Conservation (phyloP, 2,329 filamentous ascomycete species). For the Colletotrichum tamarilloi region DNA sequence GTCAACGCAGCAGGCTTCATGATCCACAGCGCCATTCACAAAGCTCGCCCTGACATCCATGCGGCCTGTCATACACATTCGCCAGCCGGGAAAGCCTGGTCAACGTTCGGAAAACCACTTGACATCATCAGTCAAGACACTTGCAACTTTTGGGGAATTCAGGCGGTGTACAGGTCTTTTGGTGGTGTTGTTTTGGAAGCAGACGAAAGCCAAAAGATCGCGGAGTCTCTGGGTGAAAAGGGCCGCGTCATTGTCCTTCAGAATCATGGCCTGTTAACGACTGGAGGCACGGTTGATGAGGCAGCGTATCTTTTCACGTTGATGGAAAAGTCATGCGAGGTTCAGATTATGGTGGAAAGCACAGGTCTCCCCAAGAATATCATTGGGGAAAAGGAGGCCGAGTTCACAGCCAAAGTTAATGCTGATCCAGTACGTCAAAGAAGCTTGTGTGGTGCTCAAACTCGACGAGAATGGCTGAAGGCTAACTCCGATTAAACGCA, state of each 20-base stretch:
- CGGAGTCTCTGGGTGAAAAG: conserved; percentile 63
- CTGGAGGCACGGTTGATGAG: conserved; percentile 74
- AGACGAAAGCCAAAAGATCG: conserved; percentile 70
- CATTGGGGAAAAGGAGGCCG: conserved; percentile 52
- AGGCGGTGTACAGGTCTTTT: conserved; percentile 70
- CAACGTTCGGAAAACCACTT: conserved; percentile 64
- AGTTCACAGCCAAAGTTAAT: conserved; percentile 49
- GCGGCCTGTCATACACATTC: conserved; percentile 73
- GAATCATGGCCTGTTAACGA: conserved; percentile 74
- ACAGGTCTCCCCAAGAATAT: conserved; percentile 40
- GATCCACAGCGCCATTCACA: conserved; percentile 71
- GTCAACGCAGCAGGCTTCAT: conserved; percentile 73
- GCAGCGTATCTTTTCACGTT: conserved; percentile 71
- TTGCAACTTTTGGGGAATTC: conserved; percentile 66
- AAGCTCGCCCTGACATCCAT: conserved; percentile 67
- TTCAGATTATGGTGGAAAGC: conserved; percentile 47
- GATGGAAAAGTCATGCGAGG: conserved; percentile 44
- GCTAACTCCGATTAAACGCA: background rate
- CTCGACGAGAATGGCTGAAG: background rate
- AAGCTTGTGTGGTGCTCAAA: background rate
- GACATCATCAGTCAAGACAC: conserved; percentile 73
- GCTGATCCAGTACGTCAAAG: conserved; percentile 42
- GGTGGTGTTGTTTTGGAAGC: conserved; percentile 71
- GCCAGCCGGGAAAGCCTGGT: conserved; percentile 70
- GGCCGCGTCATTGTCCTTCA: conserved; percentile 67